Evolutionary conservation across 129 eudicot species (phyloP).

Genomic region (Smallanthus sonchifolius): DNA sequence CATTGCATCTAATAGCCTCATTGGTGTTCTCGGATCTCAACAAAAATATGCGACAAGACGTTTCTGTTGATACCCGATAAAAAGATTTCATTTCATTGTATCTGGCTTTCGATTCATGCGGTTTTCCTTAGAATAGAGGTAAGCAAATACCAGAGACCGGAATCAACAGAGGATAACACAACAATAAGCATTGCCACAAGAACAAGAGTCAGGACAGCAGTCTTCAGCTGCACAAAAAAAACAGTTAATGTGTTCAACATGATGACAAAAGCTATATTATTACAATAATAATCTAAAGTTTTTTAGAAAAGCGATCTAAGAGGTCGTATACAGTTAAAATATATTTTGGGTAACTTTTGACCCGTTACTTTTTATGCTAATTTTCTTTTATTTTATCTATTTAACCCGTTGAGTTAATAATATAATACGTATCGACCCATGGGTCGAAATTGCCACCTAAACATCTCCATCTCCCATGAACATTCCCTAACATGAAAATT

Average conservation of each 20-base stretch:
- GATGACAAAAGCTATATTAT: neutral
- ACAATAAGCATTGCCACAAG: slow-evolving; percentile 85
- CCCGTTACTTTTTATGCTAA: neutral
- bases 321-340: neutral
- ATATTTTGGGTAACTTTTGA: neutral
- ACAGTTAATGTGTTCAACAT: neutral
- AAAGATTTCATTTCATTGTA: neutral
- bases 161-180: slow-evolving; percentile 75
- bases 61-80: neutral
- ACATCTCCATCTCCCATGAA: too few species aligned
- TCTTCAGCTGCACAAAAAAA: slow-evolving; percentile 57
- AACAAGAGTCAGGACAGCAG: slow-evolving; percentile 77
- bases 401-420: neutral
- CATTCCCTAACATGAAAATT: neutral
- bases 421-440: neutral
- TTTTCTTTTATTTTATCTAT: neutral
- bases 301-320: neutral
- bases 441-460: neutral
- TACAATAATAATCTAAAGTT: neutral
- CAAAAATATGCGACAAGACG: neutral
- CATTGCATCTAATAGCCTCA: neutral
- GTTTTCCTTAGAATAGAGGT: slow-evolving; percentile 50
- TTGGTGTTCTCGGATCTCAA: neutral
- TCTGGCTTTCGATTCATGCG: slow-evolving; percentile 21
- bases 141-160: slow-evolving; percentile 68